These are phyloP conservation scores for Albifimbria verrucaria DNA, from an alignment of 2,329 filamentous ascomycete genomes.

Conservation along the genomic window DNA sequence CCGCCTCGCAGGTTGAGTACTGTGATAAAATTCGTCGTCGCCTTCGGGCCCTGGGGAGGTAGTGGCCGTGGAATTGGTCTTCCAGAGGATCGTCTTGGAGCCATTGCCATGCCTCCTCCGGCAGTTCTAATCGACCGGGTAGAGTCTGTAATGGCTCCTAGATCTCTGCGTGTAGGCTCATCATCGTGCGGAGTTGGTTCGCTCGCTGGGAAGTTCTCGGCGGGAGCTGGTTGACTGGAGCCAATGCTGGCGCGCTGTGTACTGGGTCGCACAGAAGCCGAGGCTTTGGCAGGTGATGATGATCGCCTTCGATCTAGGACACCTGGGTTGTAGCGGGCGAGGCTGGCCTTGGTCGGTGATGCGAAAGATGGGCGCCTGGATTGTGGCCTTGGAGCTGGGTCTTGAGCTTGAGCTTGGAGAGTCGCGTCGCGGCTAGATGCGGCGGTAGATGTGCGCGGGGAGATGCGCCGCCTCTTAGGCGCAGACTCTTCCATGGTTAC, in stretches of 20 bases:
- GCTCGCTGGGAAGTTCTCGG: slow-evolving; percentile 18
- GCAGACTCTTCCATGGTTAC: slow-evolving; percentile 50
- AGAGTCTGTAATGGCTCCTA: slow-evolving; percentile 9
- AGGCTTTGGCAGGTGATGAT: slow-evolving; percentile 30
- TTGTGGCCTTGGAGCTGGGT: slow-evolving; percentile 16
- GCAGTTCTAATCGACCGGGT: slow-evolving; percentile 12
- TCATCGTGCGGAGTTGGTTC: too few species aligned
- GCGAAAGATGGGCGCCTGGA: slow-evolving; percentile 54
- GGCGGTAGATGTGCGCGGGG: slow-evolving; percentile 43
- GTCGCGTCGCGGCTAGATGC: slow-evolving; percentile 28
- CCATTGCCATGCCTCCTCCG: slow-evolving; percentile 29
- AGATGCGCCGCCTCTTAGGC: slow-evolving; percentile 62
- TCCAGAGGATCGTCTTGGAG: slow-evolving; percentile 36
- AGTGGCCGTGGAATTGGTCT: slow-evolving; percentile 44
- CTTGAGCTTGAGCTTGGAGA: slow-evolving; percentile 4
- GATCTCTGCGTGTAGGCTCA: slow-evolving; percentile 15
- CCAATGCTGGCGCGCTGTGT: slow-evolving; percentile 14
- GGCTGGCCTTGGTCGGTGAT: slow-evolving; percentile 64
- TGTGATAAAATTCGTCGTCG: slow-evolving; percentile 25
- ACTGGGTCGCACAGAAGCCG: slow-evolving; percentile 1
- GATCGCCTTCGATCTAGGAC: slow-evolving; percentile 46
- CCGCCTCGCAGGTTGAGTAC: slow-evolving; percentile 27
- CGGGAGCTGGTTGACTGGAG: slow-evolving; percentile 20
- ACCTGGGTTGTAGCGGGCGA: slow-evolving; percentile 59
- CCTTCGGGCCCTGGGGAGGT: slow-evolving; percentile 37